phyloP scores from a whole-genome alignment of 1,139 yeast species.

The Hanseniaspora uvarum region DNA sequence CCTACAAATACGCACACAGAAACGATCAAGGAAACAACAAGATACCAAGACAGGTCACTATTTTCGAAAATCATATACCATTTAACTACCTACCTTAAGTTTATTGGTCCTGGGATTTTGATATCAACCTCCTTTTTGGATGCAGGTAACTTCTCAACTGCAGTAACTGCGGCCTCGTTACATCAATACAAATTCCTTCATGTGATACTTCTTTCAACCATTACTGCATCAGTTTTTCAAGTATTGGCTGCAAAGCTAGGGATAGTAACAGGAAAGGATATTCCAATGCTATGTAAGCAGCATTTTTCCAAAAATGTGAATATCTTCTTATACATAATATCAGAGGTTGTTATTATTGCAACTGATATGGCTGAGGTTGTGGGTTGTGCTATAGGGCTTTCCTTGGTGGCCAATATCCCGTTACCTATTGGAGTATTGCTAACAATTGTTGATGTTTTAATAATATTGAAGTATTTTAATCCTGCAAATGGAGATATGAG shows the following conservation, averaged over 20 bases:
- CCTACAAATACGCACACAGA: background rate
- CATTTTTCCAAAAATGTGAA: slow-evolving; percentile 52
- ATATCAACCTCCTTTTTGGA: slow-evolving; percentile 73
- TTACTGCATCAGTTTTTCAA: slow-evolving; percentile 64
- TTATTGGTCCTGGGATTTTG: slow-evolving; percentile 72
- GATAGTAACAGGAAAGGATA: slow-evolving; percentile 65
- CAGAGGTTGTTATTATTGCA: slow-evolving; percentile 68
- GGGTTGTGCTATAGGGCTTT: slow-evolving; percentile 67
- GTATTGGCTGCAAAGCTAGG: slow-evolving; percentile 65
- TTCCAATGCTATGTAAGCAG: slow-evolving; percentile 64
- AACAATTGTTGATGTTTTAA: slow-evolving; percentile 62
- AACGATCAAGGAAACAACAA: background rate
- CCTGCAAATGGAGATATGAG: slow-evolving; percentile 64
- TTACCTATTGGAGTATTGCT: slow-evolving; percentile 55
- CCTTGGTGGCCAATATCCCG: slow-evolving; percentile 59
- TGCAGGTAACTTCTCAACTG: slow-evolving; percentile 73
- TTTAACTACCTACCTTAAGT: slow-evolving; percentile 41
- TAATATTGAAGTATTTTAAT: slow-evolving; percentile 57
- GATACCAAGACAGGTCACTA: slow-evolving; percentile 7
- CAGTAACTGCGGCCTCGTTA: slow-evolving; percentile 69
- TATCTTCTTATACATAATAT: slow-evolving; percentile 47
- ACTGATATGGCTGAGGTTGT: slow-evolving; percentile 77
- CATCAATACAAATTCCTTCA: slow-evolving; percentile 56
- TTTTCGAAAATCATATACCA: slow-evolving; percentile 9
- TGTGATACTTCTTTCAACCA: slow-evolving; percentile 52